Base-by-base conservation (phyloP, 176 grass and related monocot genomes). In the Poa annua region DNA sequence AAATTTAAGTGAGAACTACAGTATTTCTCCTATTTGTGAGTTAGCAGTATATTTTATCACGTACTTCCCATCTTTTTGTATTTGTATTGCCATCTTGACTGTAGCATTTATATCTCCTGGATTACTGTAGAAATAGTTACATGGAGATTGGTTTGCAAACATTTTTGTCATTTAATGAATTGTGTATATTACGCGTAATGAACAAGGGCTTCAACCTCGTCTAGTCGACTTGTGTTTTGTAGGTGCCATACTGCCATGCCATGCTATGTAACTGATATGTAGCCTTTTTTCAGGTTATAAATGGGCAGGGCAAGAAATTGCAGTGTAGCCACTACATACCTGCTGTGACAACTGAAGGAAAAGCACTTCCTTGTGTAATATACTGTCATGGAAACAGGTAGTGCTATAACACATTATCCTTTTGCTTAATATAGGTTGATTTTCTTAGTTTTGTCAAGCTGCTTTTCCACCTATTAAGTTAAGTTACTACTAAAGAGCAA, bases 381-480 rank as follows among this genome's bases (percentile, higher is more conserved):
- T 99, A 96, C 65, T 96, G 96, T 77, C 96, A 99, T 84, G 96
- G 96, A 76, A 99, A 99, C 81, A 99, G 96, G 96, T 99, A 87
- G 66, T 57, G 24, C 22, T 50, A 35, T 70, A 24, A 50, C 19
- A 64, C 41, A 22, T 15, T 39, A 50, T 42, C 24, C 33, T 73
- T 73, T 65, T 75, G 4, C 50, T 75, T 68, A 75, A 29, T 32
- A 34, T 21, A 19, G 25, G 17, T 68, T 24, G 5, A 2, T 66
- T 80, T 80, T 74, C 29, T 75, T 26, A 73, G 54, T 72, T 84
- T 3, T 3, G 17, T 20, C 6, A 69, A 75, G 74, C 39, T 81
- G 62, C 42, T 13, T 85, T 80, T 6, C 13, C 39, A 80, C 60
- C 15, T 85, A 66, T 32, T 11, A 11, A 60, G 34, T 54, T 54